Evolutionary conservation across 805 yeast species (phyloP), one percentile per base, ranked within the genome.

Genomic region (Candida vartiovaarae): DNA sequence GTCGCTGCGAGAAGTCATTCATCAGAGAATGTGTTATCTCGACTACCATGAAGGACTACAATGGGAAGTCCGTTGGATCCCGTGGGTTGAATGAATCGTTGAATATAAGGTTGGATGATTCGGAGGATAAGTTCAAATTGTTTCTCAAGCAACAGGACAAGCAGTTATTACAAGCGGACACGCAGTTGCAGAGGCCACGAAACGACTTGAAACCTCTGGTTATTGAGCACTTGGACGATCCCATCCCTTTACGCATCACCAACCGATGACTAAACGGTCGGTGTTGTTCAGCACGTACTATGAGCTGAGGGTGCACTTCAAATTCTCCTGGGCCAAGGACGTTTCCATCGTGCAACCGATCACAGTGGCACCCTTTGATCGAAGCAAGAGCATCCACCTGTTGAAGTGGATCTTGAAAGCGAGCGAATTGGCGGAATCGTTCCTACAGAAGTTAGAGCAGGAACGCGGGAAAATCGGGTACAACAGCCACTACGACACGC

Each of bases 391-490:
- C 35, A 70, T 66, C 31, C 70, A 76, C 44, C 55, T 80, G 9
- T 65, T 79, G 43, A 68, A 67, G 46, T 71, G 82, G 72, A 76
- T 80, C 15, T 50, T 68, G 45, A 66, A 69, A 39, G 82, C 80
- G 55, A 74, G 76, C 42, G 75, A 71, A 33, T 45, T 64, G 25
- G 76, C 83, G 2, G 59, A 54, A 30, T 53, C 49, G 3, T 46
- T 46, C 38, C 31, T 49, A 9, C 40, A 40, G 9, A 37, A 38
- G 11, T 24, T 49, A 41, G 64, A 65, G 34, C 57, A 54, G 11
- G 61, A 56, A 31, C 59, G 61, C 45, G 70, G 71, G 3, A 65
- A 67, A 7, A 61, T 66, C 9, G 54, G 51, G 10, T 62, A 61
- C 41, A 57, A 57, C 33, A 54, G 58, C 23, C 57, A 52, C 25